These are phyloP conservation scores for Baorangia bicolor DNA, from an alignment of 768 basidiomycete species.

Conservation along the genomic window DNA sequence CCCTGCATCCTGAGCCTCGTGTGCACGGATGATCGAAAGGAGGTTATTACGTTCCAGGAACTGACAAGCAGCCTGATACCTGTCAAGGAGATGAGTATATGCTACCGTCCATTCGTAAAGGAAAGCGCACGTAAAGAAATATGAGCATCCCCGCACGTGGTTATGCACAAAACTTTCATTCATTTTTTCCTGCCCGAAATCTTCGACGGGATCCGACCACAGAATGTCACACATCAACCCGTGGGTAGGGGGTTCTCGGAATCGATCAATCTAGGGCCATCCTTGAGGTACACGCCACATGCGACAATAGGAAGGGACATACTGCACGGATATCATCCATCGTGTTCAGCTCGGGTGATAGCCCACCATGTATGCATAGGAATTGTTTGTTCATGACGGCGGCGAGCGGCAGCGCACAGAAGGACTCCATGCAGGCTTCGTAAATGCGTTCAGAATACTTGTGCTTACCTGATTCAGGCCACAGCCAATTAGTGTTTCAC, in stretches of 20 bases:
- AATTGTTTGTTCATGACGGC: conserved; percentile 99
- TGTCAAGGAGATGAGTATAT: conserved; percentile 31
- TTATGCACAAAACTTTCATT: conserved; percentile 92
- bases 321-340: conserved; percentile 92
- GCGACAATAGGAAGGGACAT: conserved; percentile 28
- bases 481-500: conserved; percentile 4
- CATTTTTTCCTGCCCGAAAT: conserved; percentile 93
- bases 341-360: conserved; percentile 93
- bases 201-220: conserved; percentile 98
- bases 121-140: conserved; percentile 77
- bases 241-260: conserved; percentile 96
- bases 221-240: conserved; percentile 99
- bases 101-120: background rate
- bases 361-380: conserved; percentile 95
- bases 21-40: conserved; percentile 94
- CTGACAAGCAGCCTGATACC: conserved; percentile 94
- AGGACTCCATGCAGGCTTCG: conserved; percentile 97
- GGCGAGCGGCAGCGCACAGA: conserved; percentile 92
- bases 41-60: conserved; percentile 98
- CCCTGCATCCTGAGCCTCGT: conserved; percentile 98
- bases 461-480: conserved; percentile 74
- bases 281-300: background rate
- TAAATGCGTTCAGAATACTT: conserved; percentile 98
- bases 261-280: conserved; percentile 80
- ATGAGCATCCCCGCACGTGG: conserved; percentile 95